Evolutionary conservation across 202 grass and related monocot species (phyloP).

Genomic region (Digitaria exilis): DNA sequence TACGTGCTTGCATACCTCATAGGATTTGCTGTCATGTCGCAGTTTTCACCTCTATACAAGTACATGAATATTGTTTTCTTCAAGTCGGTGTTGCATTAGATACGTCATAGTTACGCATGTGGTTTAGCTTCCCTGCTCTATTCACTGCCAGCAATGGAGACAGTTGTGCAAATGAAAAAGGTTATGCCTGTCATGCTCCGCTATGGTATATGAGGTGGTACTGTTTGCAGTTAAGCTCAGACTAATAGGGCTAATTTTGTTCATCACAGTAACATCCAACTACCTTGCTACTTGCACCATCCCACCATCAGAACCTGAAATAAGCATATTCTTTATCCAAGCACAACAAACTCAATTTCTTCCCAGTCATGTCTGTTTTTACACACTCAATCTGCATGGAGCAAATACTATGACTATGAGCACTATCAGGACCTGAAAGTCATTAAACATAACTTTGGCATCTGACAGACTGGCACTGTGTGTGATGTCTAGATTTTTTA

Average conservation of each 20-base stretch:
- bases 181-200: background rate
- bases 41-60: background rate
- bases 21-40: background rate
- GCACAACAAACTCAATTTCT: background rate
- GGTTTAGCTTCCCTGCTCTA: background rate
- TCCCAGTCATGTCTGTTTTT: background rate
- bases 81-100: background rate
- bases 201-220: background rate
- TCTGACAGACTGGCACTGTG: background rate
- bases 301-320: background rate
- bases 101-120: background rate
- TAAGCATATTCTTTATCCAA: background rate
- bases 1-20: background rate
- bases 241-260: background rate
- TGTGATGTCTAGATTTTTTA: background rate
- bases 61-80: background rate
- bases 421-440: background rate
- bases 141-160: background rate
- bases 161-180: background rate
- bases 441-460: background rate
- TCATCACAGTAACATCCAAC: slow-evolving; percentile 2
- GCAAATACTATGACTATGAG: background rate
- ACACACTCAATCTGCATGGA: background rate
- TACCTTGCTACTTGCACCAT: background rate
- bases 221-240: background rate